These are phyloP conservation scores for Pleurotus citrinopileatus DNA, from an alignment of 768 basidiomycete genomes.

Conservation along the genomic window DNA sequence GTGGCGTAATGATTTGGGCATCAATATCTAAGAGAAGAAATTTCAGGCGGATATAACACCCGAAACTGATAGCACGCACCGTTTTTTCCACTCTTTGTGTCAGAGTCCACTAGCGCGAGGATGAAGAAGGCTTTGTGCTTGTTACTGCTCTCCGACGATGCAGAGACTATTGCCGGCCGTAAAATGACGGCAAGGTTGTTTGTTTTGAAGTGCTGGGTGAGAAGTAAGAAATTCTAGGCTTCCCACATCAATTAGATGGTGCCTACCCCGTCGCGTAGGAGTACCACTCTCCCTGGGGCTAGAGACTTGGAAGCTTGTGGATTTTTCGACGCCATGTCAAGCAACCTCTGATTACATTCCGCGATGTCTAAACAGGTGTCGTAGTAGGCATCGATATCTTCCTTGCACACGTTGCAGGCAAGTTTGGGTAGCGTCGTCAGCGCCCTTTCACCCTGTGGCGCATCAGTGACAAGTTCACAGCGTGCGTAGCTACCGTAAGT, in stretches of 20 bases:
- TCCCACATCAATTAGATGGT: background rate
- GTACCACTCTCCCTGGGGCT: conserved; percentile 71
- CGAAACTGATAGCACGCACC: conserved; percentile 35
- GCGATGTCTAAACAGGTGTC: conserved; percentile 65
- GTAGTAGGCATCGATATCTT: conserved; percentile 76
- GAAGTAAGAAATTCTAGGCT: conserved; percentile 1
- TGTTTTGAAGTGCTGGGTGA: conserved; percentile 65
- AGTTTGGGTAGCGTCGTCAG: conserved; percentile 63
- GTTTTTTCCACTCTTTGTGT: conserved; percentile 50
- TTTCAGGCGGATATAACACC: background rate
- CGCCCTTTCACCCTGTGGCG: conserved; percentile 65
- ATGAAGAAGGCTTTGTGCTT: conserved; percentile 62
- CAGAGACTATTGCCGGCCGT: conserved; percentile 51
- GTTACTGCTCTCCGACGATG: conserved; percentile 41
- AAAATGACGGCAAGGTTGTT: conserved; percentile 73
- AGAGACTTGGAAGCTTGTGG: conserved; percentile 69
- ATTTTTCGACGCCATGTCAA: conserved; percentile 56
- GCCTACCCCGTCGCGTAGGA: conserved; percentile 79
- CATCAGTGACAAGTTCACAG: conserved; percentile 9
- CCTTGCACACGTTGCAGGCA: conserved; percentile 62
- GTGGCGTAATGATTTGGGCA: conserved; percentile 58
- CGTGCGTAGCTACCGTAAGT: conserved; percentile 18
- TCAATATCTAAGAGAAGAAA: conserved; percentile 49
- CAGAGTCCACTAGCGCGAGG: conserved; percentile 66
- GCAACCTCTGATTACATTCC: conserved; percentile 56